phyloP scores from a whole-genome alignment of 768 basidiomycete genomes.

The Mycena indigotica region DNA sequence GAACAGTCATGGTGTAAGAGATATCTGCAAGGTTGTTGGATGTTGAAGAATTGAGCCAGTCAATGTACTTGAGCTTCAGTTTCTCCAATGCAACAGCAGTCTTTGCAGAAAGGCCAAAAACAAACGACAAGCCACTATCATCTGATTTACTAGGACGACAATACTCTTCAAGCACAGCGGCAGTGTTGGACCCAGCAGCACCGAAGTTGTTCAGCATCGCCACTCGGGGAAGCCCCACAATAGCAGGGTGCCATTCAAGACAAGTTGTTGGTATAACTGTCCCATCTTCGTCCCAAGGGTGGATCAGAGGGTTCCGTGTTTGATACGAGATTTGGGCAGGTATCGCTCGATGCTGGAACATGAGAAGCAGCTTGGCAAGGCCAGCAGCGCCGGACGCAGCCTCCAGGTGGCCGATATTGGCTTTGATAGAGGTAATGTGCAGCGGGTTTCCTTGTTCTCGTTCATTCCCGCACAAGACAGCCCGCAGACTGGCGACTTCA shows the following conservation, averaged over 20 bases:
- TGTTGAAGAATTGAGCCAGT: conserved; percentile 44
- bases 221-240: conserved; percentile 40
- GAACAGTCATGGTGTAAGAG: conserved; percentile 69
- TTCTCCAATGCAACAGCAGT: conserved; percentile 46
- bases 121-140: conserved; percentile 29
- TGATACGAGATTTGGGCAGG: conserved; percentile 62
- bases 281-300: conserved; percentile 47
- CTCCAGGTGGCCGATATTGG: conserved; percentile 75
- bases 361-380: conserved; percentile 70
- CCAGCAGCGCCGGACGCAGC: conserved; percentile 75
- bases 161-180: conserved; percentile 62
- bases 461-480: conserved; percentile 45
- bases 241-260: conserved; percentile 44
- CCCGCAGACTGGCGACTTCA: conserved; percentile 65
- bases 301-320: conserved; percentile 59
- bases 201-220: conserved; percentile 78
- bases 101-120: conserved; percentile 69
- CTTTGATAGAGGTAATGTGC: conserved; percentile 69
- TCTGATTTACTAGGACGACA: conserved; percentile 7
- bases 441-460: conserved; percentile 52
- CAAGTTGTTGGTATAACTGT: conserved; percentile 48
- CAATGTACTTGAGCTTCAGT: conserved; percentile 49
- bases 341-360: conserved; percentile 59
- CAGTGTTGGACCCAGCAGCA: conserved; percentile 70
- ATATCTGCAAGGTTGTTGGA: conserved; percentile 46